These are phyloP conservation scores for Schizophyllum amplum DNA, from an alignment of 1,284 basidiomycete species.

Conservation along the genomic window DNA sequence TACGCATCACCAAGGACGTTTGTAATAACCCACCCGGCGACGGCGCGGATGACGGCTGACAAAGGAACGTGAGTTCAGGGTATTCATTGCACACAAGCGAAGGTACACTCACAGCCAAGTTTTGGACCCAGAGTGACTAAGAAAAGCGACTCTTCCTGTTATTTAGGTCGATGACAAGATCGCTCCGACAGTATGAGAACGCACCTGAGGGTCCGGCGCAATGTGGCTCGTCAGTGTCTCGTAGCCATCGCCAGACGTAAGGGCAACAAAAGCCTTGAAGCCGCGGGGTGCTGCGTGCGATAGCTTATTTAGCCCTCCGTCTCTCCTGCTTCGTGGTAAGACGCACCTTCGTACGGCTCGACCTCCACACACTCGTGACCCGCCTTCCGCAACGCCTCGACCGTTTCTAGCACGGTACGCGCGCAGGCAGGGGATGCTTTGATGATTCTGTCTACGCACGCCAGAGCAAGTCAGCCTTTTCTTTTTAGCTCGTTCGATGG, in stretches of 20 bases:
- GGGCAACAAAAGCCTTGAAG: constrained; percentile 57
- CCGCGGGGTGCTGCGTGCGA: constrained; percentile 35
- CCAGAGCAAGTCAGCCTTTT: background rate
- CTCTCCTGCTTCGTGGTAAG: too few relatives aligned
- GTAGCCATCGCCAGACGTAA: constrained; percentile 75
- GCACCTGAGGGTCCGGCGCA: constrained; percentile 61
- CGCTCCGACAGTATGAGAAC: background rate
- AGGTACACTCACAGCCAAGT: constrained; percentile 38
- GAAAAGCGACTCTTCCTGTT: constrained; percentile 48
- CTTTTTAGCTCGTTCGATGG: background rate
- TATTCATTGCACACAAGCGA: too few relatives aligned
- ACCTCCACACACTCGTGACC: constrained; percentile 80
- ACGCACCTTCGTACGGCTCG: constrained; percentile 40
- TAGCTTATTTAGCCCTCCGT: background rate
- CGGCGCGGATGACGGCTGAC: constrained; percentile 41
- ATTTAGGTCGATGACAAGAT: background rate
- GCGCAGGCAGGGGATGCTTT: constrained; percentile 74
- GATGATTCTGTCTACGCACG: constrained; percentile 45
- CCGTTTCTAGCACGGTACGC: constrained; percentile 73
- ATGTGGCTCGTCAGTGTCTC: constrained; percentile 59
- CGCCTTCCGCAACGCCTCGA: constrained; percentile 53
- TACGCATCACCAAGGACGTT: constrained; percentile 46
- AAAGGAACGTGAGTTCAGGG: too few relatives aligned
- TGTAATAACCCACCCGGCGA: constrained; percentile 40
- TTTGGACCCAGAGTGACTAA: constrained; percentile 53